phyloP scores from a whole-genome alignment of 2,329 filamentous ascomycete species.

The Exophiala sp. region DNA sequence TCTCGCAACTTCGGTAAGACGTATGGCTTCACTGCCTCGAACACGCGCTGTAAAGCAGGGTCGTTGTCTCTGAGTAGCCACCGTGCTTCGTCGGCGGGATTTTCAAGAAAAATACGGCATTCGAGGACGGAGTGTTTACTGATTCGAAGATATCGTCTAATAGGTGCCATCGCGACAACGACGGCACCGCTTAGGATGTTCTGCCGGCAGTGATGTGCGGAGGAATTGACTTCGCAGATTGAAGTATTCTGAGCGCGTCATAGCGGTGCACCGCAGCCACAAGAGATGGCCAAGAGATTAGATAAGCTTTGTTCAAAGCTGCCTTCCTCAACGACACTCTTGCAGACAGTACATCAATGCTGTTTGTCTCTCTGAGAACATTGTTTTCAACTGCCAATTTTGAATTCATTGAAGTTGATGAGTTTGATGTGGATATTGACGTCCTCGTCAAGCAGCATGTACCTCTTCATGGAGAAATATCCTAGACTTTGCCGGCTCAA shows the following conservation, averaged over 20 bases:
- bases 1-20: constrained; percentile 89
- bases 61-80: constrained; percentile 79
- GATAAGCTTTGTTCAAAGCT: not conserved
- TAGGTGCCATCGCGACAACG: constrained; percentile 25
- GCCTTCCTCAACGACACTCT: too few relatives aligned
- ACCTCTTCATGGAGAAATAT: too few relatives aligned
- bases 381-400: too few relatives aligned
- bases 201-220: not conserved
- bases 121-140: constrained; percentile 94
- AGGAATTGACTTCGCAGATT: not conserved
- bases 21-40: constrained; percentile 77
- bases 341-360: too few relatives aligned
- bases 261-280: not conserved
- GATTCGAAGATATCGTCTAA: constrained; percentile 71
- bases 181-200: not conserved
- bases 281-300: constrained; percentile 13
- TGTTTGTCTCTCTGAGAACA: too few relatives aligned
- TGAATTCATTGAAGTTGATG: too few relatives aligned
- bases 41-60: constrained; percentile 74
- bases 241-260: constrained; percentile 4
- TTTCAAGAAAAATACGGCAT: constrained; percentile 92
- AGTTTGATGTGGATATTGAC: too few relatives aligned
- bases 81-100: constrained; percentile 73
- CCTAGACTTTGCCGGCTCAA: too few relatives aligned
- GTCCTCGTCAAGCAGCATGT: too few relatives aligned